These are phyloP conservation scores for Trichocladium uniseriatum DNA, from an alignment of 495 filamentous ascomycete genomes.

Conservation along the genomic window DNA sequence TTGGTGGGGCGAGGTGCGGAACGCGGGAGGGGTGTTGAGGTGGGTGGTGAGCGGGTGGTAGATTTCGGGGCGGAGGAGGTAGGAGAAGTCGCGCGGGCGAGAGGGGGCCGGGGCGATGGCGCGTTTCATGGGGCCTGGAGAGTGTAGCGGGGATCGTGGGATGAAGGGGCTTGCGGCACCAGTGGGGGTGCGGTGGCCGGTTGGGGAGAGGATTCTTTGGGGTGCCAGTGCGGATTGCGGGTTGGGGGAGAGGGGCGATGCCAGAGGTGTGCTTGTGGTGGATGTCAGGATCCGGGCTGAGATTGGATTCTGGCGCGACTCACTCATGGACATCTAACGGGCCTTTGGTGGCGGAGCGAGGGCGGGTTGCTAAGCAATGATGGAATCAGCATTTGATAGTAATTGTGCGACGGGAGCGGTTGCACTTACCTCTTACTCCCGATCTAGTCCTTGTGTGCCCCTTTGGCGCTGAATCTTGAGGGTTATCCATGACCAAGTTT, in stretches of 20 bases:
- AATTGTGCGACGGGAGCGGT: too few species aligned
- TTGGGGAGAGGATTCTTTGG: constrained; percentile 3
- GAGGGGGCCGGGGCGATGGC: constrained; percentile 12
- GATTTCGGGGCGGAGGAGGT: constrained; percentile 65
- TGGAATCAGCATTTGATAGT: not conserved
- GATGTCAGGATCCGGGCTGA: not conserved
- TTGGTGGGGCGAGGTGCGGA: constrained; percentile 40
- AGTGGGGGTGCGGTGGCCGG: not conserved
- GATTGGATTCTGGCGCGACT: too few species aligned
- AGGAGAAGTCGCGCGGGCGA: constrained; percentile 52
- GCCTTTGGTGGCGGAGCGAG: constrained; percentile 46
- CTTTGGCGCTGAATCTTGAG: constrained; percentile 15
- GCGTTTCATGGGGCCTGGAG: constrained; percentile 13
- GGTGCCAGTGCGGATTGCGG: constrained; percentile 2
- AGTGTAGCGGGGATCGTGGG: constrained; percentile 18
- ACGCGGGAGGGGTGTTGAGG: constrained; percentile 54
- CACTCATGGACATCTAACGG: constrained; percentile 49
- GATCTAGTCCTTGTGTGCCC: constrained; percentile 35
- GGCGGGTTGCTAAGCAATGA: constrained; percentile 31
- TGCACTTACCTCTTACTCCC: constrained; percentile 30
- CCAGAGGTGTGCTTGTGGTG: constrained; percentile 16
- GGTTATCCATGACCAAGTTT: constrained; percentile 25
- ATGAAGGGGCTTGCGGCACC: constrained; percentile 5
- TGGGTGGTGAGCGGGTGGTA: constrained; percentile 74
- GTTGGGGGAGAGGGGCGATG: constrained; percentile 20